Evolutionary conservation across 2,329 filamentous ascomycete genomes (phyloP), one percentile per base, ranked within the genome.

Genomic region (Aspergillus calidoustus): DNA sequence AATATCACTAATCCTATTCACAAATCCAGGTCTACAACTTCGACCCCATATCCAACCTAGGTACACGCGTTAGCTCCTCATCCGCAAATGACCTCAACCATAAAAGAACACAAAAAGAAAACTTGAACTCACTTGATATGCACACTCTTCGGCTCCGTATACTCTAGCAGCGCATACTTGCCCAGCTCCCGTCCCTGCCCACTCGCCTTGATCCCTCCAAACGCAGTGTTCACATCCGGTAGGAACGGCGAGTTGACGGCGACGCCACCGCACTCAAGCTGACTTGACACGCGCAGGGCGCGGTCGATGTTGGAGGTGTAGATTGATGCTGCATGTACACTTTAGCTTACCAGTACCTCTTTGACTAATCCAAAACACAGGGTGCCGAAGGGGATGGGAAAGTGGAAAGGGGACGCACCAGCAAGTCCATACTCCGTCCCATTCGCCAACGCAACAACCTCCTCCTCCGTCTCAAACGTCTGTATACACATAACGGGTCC

Each of bases 241-340:
- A 60, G n/a, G 23, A 60, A 60, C 13, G 58, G 58, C 19, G 62
- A 61, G 47, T 64, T 64, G 41, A 64, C 53, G 19, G 62, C 62
- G 2, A 64, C 54, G 7, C 58, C 62, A 3, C 58, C 62, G 19
- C 58, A 60, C 59, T 64, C 50, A 3, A 64, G 30, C 9, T 43
- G 19, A 13, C 56, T 64, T 7, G 58, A 57, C 2, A 64, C 54
- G 8, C 62, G 52, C 34, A 64, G 50, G 9, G 62, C 58, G 4
- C 62, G 54, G 4, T 60, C 58, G 3, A 64, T 41, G 15, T 61
- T 54, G 3, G 28, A 46, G 11, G 61, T 64, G 28, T 55, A 64
- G 9, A 61, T 51, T 2, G 58, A 63, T 8, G 58, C 55, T 28
- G 44, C 6, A 60, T 1, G 15, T 17, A 28, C 25, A 17, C 11